A percentile compares a stretch with the other conserved stretches of the same genome.
These are phyloP conservation scores for Flaveria linearis DNA, from an alignment of 129 eudicot genomes.

Conservation along the genomic window DNA sequence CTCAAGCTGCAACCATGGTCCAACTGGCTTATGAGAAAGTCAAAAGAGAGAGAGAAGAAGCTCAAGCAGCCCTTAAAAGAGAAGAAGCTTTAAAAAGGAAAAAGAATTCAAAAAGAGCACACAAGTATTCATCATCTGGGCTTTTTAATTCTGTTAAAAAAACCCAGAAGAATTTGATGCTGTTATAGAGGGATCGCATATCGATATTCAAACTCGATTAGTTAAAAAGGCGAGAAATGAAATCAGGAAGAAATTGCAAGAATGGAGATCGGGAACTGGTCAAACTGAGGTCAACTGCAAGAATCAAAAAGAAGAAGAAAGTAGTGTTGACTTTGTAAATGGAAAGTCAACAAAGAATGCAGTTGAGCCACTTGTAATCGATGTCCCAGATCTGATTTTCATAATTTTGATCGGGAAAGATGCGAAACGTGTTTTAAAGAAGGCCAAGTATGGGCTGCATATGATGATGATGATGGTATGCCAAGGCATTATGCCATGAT, in stretches of 20 bases:
- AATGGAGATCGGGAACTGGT: slow-evolving; percentile 40
- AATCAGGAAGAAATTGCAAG: slow-evolving; percentile 44
- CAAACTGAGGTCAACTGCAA: slow-evolving; percentile 5
- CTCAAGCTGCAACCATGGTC: slow-evolving; percentile 80
- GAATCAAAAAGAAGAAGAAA: slow-evolving; percentile 28
- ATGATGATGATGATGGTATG: slow-evolving; percentile 86
- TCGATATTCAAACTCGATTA: slow-evolving; percentile 40
- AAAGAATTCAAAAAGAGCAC: slow-evolving; percentile 36
- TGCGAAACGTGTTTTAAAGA: slow-evolving; percentile 52
- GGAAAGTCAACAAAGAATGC: slow-evolving; percentile 15
- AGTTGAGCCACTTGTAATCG: slow-evolving; percentile 32
- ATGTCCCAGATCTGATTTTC: slow-evolving; percentile 68
- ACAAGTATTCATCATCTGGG: slow-evolving; percentile 35
- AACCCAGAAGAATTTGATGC: slow-evolving; percentile 11
- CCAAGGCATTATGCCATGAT: slow-evolving; percentile 81
- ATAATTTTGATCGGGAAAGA: slow-evolving; percentile 63
- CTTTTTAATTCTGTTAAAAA: slow-evolving; percentile 10
- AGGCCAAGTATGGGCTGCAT: slow-evolving; percentile 82
- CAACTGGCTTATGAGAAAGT: slow-evolving; percentile 80
- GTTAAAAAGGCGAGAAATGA: slow-evolving; percentile 58
- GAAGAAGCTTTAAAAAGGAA: slow-evolving; percentile 65
- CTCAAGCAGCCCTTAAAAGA: slow-evolving; percentile 66
- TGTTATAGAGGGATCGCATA: slow-evolving; percentile 24
- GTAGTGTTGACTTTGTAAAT: slow-evolving; percentile 3
- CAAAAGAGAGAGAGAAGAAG: slow-evolving; percentile 77